Evolutionary conservation across 768 basidiomycete species (phyloP).

Genomic region (Tylopilus intermedius): DNA sequence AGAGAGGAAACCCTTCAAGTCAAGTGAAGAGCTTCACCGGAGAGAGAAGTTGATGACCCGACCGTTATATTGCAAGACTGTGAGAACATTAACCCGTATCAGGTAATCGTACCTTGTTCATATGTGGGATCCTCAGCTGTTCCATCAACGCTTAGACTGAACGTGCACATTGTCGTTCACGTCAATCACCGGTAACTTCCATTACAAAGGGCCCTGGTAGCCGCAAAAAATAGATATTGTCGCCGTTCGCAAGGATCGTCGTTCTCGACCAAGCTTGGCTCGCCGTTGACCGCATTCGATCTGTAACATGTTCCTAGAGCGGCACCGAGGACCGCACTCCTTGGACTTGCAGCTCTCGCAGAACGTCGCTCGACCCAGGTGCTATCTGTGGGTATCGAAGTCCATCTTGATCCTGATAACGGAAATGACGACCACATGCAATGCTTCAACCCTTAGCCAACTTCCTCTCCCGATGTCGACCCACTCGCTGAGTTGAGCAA

Average conservation of each 20-base stretch:
- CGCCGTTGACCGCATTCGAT: not conserved
- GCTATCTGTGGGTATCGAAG: conserved; percentile 1
- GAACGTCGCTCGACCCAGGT: not conserved
- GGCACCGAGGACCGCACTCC: conserved; percentile 1
- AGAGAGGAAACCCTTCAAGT: conserved; percentile 15
- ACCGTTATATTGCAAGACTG: conserved; percentile 18
- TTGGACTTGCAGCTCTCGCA: not conserved
- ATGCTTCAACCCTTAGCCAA: not conserved
- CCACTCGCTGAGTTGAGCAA: not conserved
- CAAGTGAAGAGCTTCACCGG: conserved; percentile 14
- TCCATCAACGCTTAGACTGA: not conserved
- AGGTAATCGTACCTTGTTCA: not conserved
- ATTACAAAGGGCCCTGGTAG: too few species aligned
- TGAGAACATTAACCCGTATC: conserved; percentile 10
- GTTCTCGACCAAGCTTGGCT: not conserved
- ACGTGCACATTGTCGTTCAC: not conserved
- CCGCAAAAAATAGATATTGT: too few species aligned
- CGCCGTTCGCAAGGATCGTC: conserved; percentile 3
- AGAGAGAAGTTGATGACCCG: not conserved
- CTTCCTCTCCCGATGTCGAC: not conserved
- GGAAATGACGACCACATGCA: conserved; percentile 24
- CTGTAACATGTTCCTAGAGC: not conserved
- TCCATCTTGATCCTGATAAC: conserved; percentile 16
- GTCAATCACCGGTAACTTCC: not conserved
- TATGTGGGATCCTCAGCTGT: conserved; percentile 5